A percentile compares a stretch with the other conserved stretches of the same genome.
These are phyloP conservation scores for Akebia trifoliata DNA, from an alignment of 164 flowering plant genomes.

Conservation along the genomic window DNA sequence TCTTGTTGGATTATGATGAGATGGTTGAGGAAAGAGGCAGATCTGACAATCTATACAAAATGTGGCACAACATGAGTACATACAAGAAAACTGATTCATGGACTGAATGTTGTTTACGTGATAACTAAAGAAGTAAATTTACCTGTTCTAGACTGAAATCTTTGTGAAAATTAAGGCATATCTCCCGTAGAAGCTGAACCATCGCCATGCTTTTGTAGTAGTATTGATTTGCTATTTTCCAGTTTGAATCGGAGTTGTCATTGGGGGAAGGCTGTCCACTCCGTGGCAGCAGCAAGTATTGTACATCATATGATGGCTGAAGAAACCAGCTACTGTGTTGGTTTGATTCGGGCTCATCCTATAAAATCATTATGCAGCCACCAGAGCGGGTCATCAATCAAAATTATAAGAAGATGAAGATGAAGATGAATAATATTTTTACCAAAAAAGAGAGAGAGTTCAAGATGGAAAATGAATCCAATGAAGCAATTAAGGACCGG, in stretches of 20 bases:
- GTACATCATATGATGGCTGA: conserved; percentile 57
- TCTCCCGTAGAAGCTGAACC: conserved; percentile 45
- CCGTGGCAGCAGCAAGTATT: conserved; percentile 48
- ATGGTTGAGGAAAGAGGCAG: conserved; percentile 62
- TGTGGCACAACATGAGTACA: neutral
- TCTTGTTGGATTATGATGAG: conserved; percentile 64
- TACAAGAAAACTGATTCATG: too few relatives aligned
- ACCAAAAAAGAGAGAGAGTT: too few relatives aligned
- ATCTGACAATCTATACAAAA: conserved; percentile 41
- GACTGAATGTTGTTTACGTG: too few relatives aligned
- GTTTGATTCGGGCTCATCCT: conserved; percentile 36
- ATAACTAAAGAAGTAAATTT: too few relatives aligned
- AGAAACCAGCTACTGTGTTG: conserved; percentile 47
- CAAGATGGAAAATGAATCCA: too few relatives aligned
- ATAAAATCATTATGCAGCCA: conserved; percentile 2
- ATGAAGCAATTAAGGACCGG: too few relatives aligned
- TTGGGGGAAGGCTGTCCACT: conserved; percentile 11
- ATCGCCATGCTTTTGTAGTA: conserved; percentile 73
- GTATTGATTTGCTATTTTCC: conserved; percentile 56
- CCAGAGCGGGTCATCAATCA: conserved; percentile 1
- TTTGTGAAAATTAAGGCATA: conserved; percentile 56
- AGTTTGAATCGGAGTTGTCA: conserved; percentile 26
- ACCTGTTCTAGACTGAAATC: conserved; percentile 78
- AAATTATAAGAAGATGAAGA: conserved; percentile 4
- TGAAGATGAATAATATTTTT: neutral